These are phyloP conservation scores for Naumovozyma castellii DNA, from an alignment of 805 yeast genomes.

Conservation along the genomic window DNA sequence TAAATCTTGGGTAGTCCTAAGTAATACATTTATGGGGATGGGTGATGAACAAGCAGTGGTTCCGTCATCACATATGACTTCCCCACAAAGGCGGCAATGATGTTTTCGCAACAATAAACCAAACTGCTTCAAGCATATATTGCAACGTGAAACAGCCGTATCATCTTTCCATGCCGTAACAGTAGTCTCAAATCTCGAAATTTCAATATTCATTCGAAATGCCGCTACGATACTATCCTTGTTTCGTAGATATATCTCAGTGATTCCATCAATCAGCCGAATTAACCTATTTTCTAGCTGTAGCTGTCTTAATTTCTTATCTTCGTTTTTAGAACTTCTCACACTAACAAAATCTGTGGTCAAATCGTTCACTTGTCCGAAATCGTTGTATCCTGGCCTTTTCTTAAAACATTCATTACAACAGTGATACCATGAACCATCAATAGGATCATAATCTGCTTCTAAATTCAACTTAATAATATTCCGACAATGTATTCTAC, in stretches of 20 bases:
- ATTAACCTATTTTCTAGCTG: conserved; percentile 53
- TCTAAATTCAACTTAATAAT: conserved; percentile 41
- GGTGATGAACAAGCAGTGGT: conserved; percentile 61
- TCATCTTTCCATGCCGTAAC: conserved; percentile 63
- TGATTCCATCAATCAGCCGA: conserved; percentile 32
- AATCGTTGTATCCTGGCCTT: conserved; percentile 45
- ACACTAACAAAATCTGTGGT: conserved; percentile 34
- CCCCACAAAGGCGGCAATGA: conserved; percentile 87
- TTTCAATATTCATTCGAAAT: conserved; percentile 22
- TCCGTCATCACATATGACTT: conserved; percentile 63
- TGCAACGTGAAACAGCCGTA: conserved; percentile 41
- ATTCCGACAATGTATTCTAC: conserved; percentile 53
- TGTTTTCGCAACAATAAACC: conserved; percentile 59
- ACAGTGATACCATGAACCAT: conserved; percentile 62
- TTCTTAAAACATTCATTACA: conserved; percentile 52
- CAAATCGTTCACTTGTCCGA: conserved; percentile 39
- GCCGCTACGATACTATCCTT: conserved; percentile 16
- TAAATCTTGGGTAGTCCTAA: conserved; percentile 20
- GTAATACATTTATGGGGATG: conserved; percentile 39
- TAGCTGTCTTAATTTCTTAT: conserved; percentile 42
- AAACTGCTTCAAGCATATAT: conserved; percentile 53
- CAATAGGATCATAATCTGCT: conserved; percentile 37
- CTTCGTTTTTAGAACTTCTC: conserved; percentile 40
- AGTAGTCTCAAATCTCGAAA: conserved; percentile 36
- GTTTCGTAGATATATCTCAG: conserved; percentile 18